Conservation (phyloP, 495 filamentous ascomycete species). For the Stereocaulon alpinum region DNA sequence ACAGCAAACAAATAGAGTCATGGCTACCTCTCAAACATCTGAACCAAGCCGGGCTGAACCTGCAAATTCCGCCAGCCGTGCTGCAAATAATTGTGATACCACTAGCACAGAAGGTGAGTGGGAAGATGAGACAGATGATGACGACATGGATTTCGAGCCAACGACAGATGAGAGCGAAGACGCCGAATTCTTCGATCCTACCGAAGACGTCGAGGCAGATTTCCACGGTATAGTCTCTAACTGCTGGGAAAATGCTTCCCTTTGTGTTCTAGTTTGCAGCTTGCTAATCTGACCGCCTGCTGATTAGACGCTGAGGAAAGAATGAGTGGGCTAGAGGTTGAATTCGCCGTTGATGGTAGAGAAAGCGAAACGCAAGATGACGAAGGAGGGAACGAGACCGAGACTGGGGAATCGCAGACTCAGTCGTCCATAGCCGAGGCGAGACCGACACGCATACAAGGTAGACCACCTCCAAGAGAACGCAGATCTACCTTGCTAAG, state of each 20-base stretch:
- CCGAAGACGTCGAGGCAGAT: conserved; percentile 35
- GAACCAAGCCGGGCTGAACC: conserved; percentile 8
- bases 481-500: neutral
- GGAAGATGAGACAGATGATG: conserved; percentile 37
- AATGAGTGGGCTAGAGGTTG: conserved; percentile 36
- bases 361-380: conserved; percentile 37
- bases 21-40: neutral
- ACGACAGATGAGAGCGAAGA: conserved; percentile 32
- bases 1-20: no score
- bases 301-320: conserved; percentile 19
- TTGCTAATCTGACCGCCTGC: neutral
- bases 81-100: conserved; percentile 18
- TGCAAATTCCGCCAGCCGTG: conserved; percentile 21
- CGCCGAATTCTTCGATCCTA: conserved; percentile 24
- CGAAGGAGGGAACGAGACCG: conserved; percentile 27
- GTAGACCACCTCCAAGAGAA: conserved; percentile 8
- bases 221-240: conserved; percentile 27
- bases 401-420: conserved; percentile 24
- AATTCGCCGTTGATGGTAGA: conserved; percentile 34
- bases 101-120: conserved; percentile 30
- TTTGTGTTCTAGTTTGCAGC: neutral
- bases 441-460: conserved; percentile 13
- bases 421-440: conserved; percentile 1
- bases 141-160: conserved; percentile 40
- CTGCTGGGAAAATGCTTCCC: neutral